Percentiles rank a stretch among this genome's conserved stretches.
Evolutionary conservation across 208 protist genomes (phyloP).

Genomic region (Crithidia acanthocephali): DNA sequence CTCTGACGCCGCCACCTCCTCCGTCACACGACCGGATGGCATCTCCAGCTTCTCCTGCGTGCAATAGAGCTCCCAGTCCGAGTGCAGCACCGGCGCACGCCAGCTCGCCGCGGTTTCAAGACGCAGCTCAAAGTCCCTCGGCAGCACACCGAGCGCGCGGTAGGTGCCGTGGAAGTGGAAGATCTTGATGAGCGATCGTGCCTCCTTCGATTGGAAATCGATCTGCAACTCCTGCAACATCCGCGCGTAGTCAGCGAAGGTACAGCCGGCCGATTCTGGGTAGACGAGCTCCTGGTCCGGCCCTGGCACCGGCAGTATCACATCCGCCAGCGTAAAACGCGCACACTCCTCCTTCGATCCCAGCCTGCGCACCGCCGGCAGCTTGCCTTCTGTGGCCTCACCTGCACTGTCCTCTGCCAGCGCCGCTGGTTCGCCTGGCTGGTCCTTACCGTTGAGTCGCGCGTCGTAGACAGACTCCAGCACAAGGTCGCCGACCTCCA

Average conservation of each 20-base stretch:
- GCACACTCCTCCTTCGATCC: slow-evolving; percentile 60
- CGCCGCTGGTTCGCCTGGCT: no score
- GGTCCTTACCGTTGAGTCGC: slow-evolving; percentile 3
- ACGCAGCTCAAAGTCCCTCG: slow-evolving; percentile 44
- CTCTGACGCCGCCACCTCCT: slow-evolving; percentile 9
- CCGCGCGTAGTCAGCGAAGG: slow-evolving; percentile 55
- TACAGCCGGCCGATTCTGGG: slow-evolving; percentile 56
- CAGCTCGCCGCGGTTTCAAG: slow-evolving; percentile 34
- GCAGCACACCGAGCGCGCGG: slow-evolving; percentile 62
- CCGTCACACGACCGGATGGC: not conserved
- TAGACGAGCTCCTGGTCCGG: slow-evolving; percentile 73
- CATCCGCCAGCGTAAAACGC: slow-evolving; percentile 78
- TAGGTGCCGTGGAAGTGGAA: slow-evolving; percentile 93
- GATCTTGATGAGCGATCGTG: slow-evolving; percentile 58
- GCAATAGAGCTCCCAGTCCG: slow-evolving; percentile 59
- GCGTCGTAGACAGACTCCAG: slow-evolving; percentile 47
- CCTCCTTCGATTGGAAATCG: slow-evolving; percentile 21
- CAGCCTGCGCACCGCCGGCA: slow-evolving; percentile 66
- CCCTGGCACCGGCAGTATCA: slow-evolving; percentile 93
- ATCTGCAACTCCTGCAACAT: slow-evolving; percentile 41
- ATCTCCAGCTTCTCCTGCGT: slow-evolving; percentile 7
- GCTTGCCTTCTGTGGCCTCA: slow-evolving; percentile 4
- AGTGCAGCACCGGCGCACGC: slow-evolving; percentile 58
- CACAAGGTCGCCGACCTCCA: slow-evolving; percentile 88
- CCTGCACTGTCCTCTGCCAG: not conserved